Evolutionary conservation across 345 rosid genomes (phyloP).

Genomic region (Sisymbrium irio): DNA sequence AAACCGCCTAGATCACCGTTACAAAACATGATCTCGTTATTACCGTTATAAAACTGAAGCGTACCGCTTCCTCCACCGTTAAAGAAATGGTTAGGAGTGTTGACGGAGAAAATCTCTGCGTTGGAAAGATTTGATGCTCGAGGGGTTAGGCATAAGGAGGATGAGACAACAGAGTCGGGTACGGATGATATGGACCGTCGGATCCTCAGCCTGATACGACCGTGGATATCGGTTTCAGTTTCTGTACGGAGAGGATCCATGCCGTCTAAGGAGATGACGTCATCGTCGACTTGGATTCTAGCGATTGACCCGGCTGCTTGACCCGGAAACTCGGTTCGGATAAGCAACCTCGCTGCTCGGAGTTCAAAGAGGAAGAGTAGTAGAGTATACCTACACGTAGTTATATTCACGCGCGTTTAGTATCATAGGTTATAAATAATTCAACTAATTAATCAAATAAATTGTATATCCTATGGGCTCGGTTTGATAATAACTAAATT

Average conservation of each 20-base stretch:
- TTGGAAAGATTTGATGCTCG: conserved; percentile 48
- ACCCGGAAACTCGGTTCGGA: conserved; percentile 50
- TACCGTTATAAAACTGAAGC: conserved; percentile 40
- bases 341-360: conserved; percentile 47
- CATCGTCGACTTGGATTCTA: conserved; percentile 48
- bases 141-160: conserved; percentile 45
- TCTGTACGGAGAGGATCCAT: conserved; percentile 46
- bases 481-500: not conserved
- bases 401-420: not conserved
- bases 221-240: conserved; percentile 48
- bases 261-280: conserved; percentile 51
- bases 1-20: conserved; percentile 49
- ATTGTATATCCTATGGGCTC: not conserved
- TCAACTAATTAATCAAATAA: not conserved
- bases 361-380: conserved; percentile 52
- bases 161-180: conserved; percentile 31
- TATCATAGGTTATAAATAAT: conserved; percentile 23
- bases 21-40: conserved; percentile 48
- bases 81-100: conserved; percentile 51
- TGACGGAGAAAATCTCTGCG: conserved; percentile 54
- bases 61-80: conserved; percentile 54
- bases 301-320: conserved; percentile 46
- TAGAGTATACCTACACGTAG: conserved; percentile 37
- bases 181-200: conserved; percentile 39
- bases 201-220: conserved; percentile 40